Evolutionary conservation across 108 stramenopile species (phyloP), one percentile per base, ranked within the genome.

Genomic region (Mayamaea pseudoterrestris): DNA sequence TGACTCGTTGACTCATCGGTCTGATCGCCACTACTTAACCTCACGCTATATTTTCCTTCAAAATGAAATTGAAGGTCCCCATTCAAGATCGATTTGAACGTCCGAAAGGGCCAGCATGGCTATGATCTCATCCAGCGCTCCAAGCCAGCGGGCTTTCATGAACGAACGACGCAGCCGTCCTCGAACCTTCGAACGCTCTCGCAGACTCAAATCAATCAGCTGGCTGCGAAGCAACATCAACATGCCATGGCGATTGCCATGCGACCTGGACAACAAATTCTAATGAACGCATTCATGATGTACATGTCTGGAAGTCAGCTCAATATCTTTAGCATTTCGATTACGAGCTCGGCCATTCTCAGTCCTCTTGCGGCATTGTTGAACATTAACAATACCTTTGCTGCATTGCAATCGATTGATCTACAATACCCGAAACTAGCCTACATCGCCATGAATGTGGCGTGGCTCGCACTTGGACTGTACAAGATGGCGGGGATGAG

Each of bases 401-500:
- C 57, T 2, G 57, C 66, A 1, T 71, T 83, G 54, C 68, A 76
- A 41, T 68, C 30, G 18, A 69, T 76, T 22, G 83, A 83, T 60
- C 60, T 82, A 2, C 58, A 70, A 43, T 66, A 58, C 17, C 62
- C 90, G 20, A 96, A 96, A 50, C 51, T 84, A 7, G 53, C 90
- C 41, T 93, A 68, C 50, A 51, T 85, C 13, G 60, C 73, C 3
- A 58, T 94, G 58, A 93, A 96, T 74, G 35, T 94, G 46, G 71
- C 76, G 7, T 92, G 92, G 76, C 52, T 96, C 4, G 88, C 71
- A 1, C 53, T 94, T 8, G 95, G 89, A 12, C 52, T 93, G 52
- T 96, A 93, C 66, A 96, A 96, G 53, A 75, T 90, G 83, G 73
- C 69, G n/a, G 78, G 80, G n/a, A 93, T 96, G 90, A 71, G 90